Conservation (phyloP, 176 grass and related monocot species). For the Melocanna baccifera region DNA sequence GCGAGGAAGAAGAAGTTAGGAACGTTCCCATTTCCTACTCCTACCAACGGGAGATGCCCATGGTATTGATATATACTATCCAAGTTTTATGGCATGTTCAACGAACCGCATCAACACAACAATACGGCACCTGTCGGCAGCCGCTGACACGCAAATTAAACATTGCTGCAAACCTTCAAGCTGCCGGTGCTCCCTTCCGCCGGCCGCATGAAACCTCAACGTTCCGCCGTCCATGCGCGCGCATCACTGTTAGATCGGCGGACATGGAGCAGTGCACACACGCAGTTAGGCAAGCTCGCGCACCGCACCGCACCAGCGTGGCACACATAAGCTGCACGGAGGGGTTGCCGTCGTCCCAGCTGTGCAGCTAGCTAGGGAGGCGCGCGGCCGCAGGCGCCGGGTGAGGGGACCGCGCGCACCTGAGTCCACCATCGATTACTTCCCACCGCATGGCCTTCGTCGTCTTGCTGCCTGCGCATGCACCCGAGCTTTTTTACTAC, state of each 20-base stretch:
- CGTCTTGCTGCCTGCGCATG: not conserved
- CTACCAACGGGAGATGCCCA: not conserved
- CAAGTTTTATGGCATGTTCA: not conserved
- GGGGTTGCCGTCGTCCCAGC: slow-evolving; percentile 25
- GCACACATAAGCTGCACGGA: not conserved
- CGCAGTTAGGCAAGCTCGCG: no score
- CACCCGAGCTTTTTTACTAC: not conserved
- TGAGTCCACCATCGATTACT: slow-evolving; percentile 1
- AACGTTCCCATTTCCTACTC: not conserved
- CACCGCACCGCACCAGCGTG: not conserved
- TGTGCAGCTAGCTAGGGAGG: not conserved
- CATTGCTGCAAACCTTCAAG: not conserved
- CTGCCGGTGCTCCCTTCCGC: not conserved
- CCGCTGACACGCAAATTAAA: not conserved
- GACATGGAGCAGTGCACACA: not conserved
- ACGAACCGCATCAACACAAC: not conserved
- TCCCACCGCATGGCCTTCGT: slow-evolving; percentile 21
- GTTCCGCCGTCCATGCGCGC: not conserved
- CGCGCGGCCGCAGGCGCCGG: not conserved
- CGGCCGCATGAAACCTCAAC: not conserved
- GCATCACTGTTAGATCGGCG: not conserved
- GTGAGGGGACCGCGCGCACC: not conserved
- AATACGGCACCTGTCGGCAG: not conserved
- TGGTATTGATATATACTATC: not conserved
- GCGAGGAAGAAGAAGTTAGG: not conserved